Evolutionary conservation across 768 basidiomycete genomes (phyloP).

Genomic region (Termitomyces sp.): DNA sequence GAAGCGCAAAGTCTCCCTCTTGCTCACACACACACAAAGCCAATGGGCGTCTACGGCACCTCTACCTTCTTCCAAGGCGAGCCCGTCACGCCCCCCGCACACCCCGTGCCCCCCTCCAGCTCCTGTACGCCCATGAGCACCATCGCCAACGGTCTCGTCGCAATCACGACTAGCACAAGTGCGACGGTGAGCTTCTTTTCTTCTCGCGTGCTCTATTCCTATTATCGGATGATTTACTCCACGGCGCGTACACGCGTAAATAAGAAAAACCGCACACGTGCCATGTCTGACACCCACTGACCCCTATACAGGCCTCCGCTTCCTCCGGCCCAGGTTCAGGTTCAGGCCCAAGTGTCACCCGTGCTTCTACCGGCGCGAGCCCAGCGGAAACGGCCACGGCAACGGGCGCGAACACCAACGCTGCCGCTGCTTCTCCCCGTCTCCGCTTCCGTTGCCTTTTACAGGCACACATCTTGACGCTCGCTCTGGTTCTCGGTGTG

Average conservation of each 20-base stretch:
- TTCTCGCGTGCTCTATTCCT: no score
- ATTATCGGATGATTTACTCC: no score
- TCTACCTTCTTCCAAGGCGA: constrained; percentile 67
- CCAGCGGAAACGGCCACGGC: no score
- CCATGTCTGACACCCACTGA: no score
- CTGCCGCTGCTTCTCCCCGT: not conserved
- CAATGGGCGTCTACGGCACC: constrained; percentile 63
- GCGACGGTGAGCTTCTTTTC: not conserved
- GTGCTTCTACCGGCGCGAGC: constrained; percentile 8
- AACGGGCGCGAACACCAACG: constrained; percentile 7
- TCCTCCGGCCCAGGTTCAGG: no score
- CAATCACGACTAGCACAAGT: constrained; percentile 20
- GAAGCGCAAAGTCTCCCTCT: no score
- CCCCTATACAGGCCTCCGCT: no score
- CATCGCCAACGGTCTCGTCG: constrained; percentile 41
- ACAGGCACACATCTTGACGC: no score
- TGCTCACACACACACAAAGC: constrained; percentile 30
- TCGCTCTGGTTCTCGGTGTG: no score
- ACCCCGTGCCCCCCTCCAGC: constrained; percentile 54
- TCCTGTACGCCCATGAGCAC: constrained; percentile 48
- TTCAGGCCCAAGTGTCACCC: not conserved
- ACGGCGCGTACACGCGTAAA: no score
- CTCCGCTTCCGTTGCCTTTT: no score
- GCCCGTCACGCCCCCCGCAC: constrained; percentile 46
- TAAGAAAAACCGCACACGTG: no score